Percentiles rank a stretch among this genome's conserved stretches.
Evolutionary conservation across 768 basidiomycete species (phyloP).

Genomic region (Phlegmacium glaucopus): DNA sequence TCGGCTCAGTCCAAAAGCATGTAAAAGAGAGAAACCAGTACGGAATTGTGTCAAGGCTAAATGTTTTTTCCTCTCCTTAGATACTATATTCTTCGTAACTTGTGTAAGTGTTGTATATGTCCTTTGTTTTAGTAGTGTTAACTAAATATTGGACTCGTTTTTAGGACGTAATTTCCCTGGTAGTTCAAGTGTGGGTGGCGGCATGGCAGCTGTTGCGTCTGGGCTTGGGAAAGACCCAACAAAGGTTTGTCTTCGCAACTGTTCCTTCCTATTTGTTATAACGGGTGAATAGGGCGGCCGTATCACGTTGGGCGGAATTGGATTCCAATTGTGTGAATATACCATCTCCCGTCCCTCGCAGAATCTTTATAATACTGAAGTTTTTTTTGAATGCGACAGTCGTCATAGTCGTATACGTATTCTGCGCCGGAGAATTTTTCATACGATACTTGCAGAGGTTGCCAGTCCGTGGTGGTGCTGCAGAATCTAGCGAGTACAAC

Average conservation of each 20-base stretch:
- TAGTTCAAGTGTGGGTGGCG: constrained; percentile 62
- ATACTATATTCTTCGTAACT: not conserved
- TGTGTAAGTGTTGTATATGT: too few relatives aligned
- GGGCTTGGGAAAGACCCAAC: constrained; percentile 9
- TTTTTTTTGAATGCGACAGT: too few relatives aligned
- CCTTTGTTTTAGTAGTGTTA: too few relatives aligned
- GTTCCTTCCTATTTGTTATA: not conserved
- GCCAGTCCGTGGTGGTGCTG: not conserved
- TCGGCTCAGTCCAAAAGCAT: constrained; percentile 36
- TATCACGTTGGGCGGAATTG: constrained; percentile 57
- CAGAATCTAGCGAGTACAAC: not conserved
- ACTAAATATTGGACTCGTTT: not conserved
- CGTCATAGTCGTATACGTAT: not conserved
- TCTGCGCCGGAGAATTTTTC: not conserved
- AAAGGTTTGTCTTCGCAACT: not conserved
- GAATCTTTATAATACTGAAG: too few relatives aligned
- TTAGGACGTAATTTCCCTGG: constrained; percentile 50
- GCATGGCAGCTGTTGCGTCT: constrained; percentile 37
- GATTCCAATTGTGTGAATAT: constrained; percentile 43
- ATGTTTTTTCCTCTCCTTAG: too few relatives aligned
- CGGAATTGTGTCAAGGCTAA: not conserved
- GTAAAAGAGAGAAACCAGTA: constrained; percentile 17
- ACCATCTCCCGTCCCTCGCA: too few relatives aligned
- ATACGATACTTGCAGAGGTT: not conserved
- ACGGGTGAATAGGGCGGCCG: constrained; percentile 17